Base-by-base conservation (phyloP, 2,329 filamentous ascomycete genomes). In the Paraphaeosphaeria minitans region DNA sequence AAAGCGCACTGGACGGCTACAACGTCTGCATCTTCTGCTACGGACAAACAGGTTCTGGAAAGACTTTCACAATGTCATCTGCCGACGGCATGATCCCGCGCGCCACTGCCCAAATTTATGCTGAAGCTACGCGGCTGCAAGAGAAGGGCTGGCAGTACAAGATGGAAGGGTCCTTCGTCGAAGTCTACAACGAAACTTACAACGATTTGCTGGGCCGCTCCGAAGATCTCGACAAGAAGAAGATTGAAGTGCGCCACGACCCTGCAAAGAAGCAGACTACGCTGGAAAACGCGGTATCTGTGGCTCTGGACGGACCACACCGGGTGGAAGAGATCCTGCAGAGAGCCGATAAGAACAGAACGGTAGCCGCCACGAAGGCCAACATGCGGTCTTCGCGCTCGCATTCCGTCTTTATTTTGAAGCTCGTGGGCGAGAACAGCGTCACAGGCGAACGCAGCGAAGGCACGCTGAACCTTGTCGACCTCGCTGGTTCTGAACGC, bases 11-110 rank as follows among this genome's bases (percentile, higher is more conserved):
- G 41, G 95, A 99, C 71, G 95, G 95, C 1, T 99, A 97, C 81
- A 99, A 98, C 67, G 95, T 99, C 53, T 98, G 94, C 78, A 98
- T 99, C 63, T 97, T 99, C 79, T 97, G 93, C 74, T 99, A 99
- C 73, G 95, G 95, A 45, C 95, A 99, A 77, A 99, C 95, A 0
- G 95, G 95, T 3, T 95, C 93, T 19, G 95, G 95, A 60, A 99
- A 99, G 82, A 99, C 95, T 0, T 91, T 89, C 73, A 98, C 95
- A 4, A 99, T 99, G 95, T 96, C 91, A 10, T 95, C 91, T 2
- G 90, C 89, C 0, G 92, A 97, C 68, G 95, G 95, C 66, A 97
- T 99, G 89, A 99, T 99, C 59, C 94, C 95, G 1, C 87, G 90
- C 8, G 93, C 95, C 3, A 95, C 96, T 8, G 87, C 91, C 65